Evolutionary conservation across 2,329 filamentous ascomycete species (phyloP).

Genomic region (Dactylellina leptospora): DNA sequence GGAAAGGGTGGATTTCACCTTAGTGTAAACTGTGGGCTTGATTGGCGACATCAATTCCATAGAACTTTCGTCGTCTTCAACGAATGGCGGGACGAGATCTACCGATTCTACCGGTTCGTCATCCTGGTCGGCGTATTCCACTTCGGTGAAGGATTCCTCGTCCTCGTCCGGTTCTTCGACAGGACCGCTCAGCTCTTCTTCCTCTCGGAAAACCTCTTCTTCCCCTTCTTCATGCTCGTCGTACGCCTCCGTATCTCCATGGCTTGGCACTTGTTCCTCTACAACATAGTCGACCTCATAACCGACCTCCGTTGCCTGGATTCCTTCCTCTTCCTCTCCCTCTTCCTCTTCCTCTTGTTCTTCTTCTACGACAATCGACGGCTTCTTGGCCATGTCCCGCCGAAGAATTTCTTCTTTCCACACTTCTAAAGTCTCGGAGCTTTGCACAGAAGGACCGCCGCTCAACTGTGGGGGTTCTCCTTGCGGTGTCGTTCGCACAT

Average conservation of each 20-base stretch:
- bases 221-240: slow-evolving; percentile 15
- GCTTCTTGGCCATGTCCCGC: slow-evolving; percentile 55
- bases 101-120: slow-evolving; percentile 4
- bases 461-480: slow-evolving; percentile 15
- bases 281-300: slow-evolving; percentile 25
- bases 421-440: slow-evolving; percentile 66
- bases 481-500: slow-evolving; percentile 34
- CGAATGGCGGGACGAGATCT: slow-evolving; percentile 19
- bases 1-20: slow-evolving; percentile 6
- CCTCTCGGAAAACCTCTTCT: slow-evolving; percentile 12
- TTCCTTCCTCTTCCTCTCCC: slow-evolving; percentile 4
- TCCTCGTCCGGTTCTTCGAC: slow-evolving; percentile 55
- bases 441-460: slow-evolving; percentile 62
- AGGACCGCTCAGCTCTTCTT: slow-evolving; percentile 49
- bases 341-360: slow-evolving; percentile 1
- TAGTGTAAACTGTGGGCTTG: slow-evolving; percentile 29
- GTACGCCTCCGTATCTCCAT: slow-evolving; percentile 27
- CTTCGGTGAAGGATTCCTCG: neutral
- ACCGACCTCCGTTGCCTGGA: slow-evolving; percentile 4
- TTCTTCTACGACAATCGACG: neutral
- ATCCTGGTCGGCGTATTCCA: neutral
- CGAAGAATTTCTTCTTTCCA: slow-evolving; percentile 60
- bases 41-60: slow-evolving; percentile 51
- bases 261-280: slow-evolving; percentile 57
- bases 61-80: slow-evolving; percentile 38